A percentile compares a stretch with the other conserved stretches of the same genome.
Conservation (phyloP, 768 basidiomycete genomes). For the Tricholoma bakamatsutake region DNA sequence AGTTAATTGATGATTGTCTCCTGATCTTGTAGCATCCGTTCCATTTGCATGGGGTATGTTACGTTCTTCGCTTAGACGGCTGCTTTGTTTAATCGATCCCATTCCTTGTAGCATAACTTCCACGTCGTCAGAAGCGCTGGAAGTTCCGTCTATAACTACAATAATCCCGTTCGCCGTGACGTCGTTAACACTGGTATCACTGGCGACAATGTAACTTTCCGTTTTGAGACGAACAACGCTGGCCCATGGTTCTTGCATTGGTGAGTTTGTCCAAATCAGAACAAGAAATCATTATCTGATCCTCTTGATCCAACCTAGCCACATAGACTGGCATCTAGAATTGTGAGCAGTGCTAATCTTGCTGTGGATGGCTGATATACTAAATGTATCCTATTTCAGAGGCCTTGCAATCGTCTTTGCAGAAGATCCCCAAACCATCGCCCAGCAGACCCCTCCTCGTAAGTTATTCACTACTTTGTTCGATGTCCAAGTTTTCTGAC, state of each 20-base stretch:
- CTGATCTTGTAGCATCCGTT: slow-evolving; percentile 17
- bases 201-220: slow-evolving; percentile 37
- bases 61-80: not conserved
- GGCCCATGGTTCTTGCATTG: slow-evolving; percentile 30
- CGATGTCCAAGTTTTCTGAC: not conserved
- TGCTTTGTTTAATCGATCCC: not conserved
- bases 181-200: slow-evolving; percentile 27
- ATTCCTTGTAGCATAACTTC: slow-evolving; percentile 28
- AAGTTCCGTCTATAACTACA: slow-evolving; percentile 28
- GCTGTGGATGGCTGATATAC: not conserved
- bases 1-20: not conserved
- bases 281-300: not conserved
- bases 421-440: slow-evolving; percentile 21
- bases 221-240: slow-evolving; percentile 40
- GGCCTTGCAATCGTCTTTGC: slow-evolving; percentile 40
- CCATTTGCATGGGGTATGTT: slow-evolving; percentile 23
- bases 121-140: slow-evolving; percentile 32
- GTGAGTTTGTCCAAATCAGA: slow-evolving; percentile 13
- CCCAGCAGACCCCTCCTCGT: not conserved
- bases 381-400: slow-evolving; percentile 8
- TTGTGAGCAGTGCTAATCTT: slow-evolving; percentile 17
- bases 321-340: slow-evolving; percentile 50
- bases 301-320: slow-evolving; percentile 21
- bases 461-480: not conserved
- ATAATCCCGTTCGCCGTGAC: slow-evolving; percentile 40